Base-by-base conservation (phyloP, 2,329 filamentous ascomycete genomes). In the Fusarium sp. region DNA sequence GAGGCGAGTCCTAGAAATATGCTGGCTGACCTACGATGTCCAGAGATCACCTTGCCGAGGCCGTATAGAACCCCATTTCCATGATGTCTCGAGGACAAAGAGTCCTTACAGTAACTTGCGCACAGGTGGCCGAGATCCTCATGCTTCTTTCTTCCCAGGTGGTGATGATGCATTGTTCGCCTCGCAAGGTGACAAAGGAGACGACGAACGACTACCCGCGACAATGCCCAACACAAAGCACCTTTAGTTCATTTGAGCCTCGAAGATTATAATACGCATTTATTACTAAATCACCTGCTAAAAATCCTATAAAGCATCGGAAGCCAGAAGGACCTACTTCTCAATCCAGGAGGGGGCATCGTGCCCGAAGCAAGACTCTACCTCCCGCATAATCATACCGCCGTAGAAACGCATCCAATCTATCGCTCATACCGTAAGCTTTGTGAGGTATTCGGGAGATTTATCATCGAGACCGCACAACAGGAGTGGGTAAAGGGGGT, bases 231-330 rank as follows among this genome's bases (percentile, higher is more conserved):
- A 10, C 23, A 48, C 23, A 9, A 25, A 48, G 5, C 23, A 48
- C 3, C 23, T 10, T 18, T 18, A 5, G 14, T 10, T 27, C 3
- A 18, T 27, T 48, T 6, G 5, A 27, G 14, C 8, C 9, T 27
- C 8, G 1, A 10, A 4, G 4, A 18, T 2, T 18, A 18, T 0
- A 18, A 9, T 6, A 25, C 7, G 7, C 8, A 18, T 27, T 1
- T 8, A 3, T 25, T 48, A 16, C 14, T 2, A 48, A 48, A 27
- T 48, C 23, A 2, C 8, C 1, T 27, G 5, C 23, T 7, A 48
- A 18, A 14, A 48, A 48, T 27, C 14, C 23, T 27, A 18, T 14
- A 7, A 48, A 27, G 10, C 8, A 27, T 25, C 43, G 4, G 6
- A 48, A 48, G 7, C 20, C 20, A 13, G 20, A 18, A 27, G 16